A percentile compares a stretch with the other conserved stretches of the same genome.
Conservation (phyloP, 169 alveolate genomes). For the Fabrea salina region DNA sequence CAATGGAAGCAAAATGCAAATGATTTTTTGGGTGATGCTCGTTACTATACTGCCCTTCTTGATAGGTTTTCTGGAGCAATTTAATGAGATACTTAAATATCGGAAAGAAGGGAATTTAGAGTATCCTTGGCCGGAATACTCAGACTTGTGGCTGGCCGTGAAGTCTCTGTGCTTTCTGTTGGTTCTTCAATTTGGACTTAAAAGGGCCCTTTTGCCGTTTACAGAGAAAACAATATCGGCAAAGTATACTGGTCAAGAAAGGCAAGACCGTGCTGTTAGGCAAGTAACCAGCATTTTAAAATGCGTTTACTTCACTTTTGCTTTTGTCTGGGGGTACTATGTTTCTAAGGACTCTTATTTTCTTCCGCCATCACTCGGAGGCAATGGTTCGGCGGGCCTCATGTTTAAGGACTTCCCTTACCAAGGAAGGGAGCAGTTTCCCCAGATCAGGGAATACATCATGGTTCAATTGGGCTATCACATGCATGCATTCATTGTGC, state of each 20-base stretch:
- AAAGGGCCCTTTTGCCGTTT: background rate
- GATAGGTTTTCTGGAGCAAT: background rate
- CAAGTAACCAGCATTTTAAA: background rate
- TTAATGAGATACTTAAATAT: background rate
- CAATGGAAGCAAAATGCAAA: conserved; percentile 24
- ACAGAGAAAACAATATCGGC: background rate
- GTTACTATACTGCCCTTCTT: conserved; percentile 1
- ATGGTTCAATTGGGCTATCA: conserved; percentile 32
- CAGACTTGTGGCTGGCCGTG: background rate
- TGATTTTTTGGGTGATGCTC: background rate
- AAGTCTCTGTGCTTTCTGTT: background rate
- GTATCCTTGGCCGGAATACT: conserved; percentile 23
- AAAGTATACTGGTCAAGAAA: conserved; percentile 20
- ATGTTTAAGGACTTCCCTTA: conserved; percentile 9
- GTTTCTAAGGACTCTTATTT: conserved; percentile 23
- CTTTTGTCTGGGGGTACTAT: conserved; percentile 1
- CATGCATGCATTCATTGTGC: background rate
- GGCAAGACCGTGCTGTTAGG: conserved; percentile 4
- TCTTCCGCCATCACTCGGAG: conserved; percentile 19
- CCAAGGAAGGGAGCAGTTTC: background rate
- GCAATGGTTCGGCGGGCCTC: background rate
- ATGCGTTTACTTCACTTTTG: conserved; percentile 21
- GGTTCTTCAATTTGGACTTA: background rate
- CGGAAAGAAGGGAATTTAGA: background rate
- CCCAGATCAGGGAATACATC: background rate